These are phyloP conservation scores for Podaxis sp. DNA, from an alignment of 768 basidiomycete species.

Conservation along the genomic window DNA sequence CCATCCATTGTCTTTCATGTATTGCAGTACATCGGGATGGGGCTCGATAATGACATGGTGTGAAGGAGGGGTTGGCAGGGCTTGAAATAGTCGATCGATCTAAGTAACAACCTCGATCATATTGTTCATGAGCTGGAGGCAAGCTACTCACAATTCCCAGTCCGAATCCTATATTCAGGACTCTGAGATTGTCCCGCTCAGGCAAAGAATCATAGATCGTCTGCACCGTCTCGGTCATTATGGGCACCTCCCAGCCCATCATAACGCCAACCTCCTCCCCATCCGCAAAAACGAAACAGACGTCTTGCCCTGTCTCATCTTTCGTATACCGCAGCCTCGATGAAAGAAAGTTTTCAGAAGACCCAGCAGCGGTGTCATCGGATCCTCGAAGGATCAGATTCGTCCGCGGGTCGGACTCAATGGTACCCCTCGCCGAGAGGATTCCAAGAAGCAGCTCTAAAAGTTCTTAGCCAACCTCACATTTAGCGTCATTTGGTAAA, in stretches of 20 bases:
- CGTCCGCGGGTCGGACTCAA: slow-evolving; percentile 6
- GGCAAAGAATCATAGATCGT: slow-evolving; percentile 53
- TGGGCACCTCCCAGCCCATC: slow-evolving; percentile 96
- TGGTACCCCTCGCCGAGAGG: slow-evolving; percentile 42
- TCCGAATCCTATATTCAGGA: slow-evolving; percentile 93
- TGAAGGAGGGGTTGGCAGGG: slow-evolving; percentile 49
- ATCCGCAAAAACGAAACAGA: slow-evolving; percentile 64
- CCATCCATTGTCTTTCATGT: slow-evolving; percentile 79
- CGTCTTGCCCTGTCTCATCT: slow-evolving; percentile 75
- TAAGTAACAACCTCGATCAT: slow-evolving; percentile 25
- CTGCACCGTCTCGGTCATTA: slow-evolving; percentile 82
- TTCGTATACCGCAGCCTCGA: slow-evolving; percentile 63
- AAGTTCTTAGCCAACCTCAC: slow-evolving; percentile 14
- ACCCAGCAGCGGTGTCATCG: slow-evolving; percentile 56
- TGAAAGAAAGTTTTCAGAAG: slow-evolving; percentile 64
- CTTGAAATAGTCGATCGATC: slow-evolving; percentile 84
- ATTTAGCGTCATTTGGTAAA: slow-evolving; percentile 4
- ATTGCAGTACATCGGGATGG: slow-evolving; percentile 84
- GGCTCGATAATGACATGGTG: slow-evolving; percentile 92
- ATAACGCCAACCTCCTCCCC: slow-evolving; percentile 92
- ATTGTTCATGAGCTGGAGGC: not conserved
- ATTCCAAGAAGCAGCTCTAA: slow-evolving; percentile 70
- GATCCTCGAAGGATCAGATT: slow-evolving; percentile 39
- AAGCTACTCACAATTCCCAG: slow-evolving; percentile 71
- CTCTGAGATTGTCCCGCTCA: slow-evolving; percentile 45